Evolutionary conservation across 169 alveolate species (phyloP), one percentile per base, ranked within the genome.

Genomic region (Plasmodium blacklocki): DNA sequence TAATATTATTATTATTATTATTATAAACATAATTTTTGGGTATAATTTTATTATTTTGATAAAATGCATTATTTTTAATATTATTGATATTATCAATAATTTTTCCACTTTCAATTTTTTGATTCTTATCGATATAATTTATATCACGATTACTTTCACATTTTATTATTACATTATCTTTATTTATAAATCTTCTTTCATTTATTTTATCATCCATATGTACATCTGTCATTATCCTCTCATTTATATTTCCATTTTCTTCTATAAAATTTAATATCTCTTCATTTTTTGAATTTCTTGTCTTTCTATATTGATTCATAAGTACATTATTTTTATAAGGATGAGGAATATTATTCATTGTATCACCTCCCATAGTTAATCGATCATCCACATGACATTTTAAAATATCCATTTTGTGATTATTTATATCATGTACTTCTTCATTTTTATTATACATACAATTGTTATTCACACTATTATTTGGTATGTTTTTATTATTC

Each of bases 11-110:
- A 60, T 21, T 60, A 21, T 9, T 60, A 21, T 60, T 60, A 43
- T 62, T 62, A 62, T 62, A 62, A 4, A 11, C 11, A 23, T 62
- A 62, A 23, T 62, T 15, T 18, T 62, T 62, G 3, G 19, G 50
- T 5, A 62, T 19, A 18, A 62, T 62, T 18, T 18, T 62, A 62
- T 19, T 62, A 62, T 62, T 62, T 21, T 18, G 45, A 62, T 62
- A 62, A 23, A 21, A 62, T 11, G 71, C 12, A 54, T 15, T 54
- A 54, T 15, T 54, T n/a, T 54, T 54, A 12, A 14, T 54, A 54
- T 7, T 21, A 23, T 14, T 62, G n/a, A 62, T 23, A 62, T 19
- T 18, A 21, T 62, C 71, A 2, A 8, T 6, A 8, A 21, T 23
- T 62, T 62, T 23, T 21, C 29, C 71, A 21, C 71, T 62, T 62